A percentile compares a stretch with the other conserved stretches of the same genome.
These are phyloP conservation scores for Colletotrichum ledebouriae DNA, from an alignment of 2,329 filamentous ascomycete genomes.

Conservation along the genomic window DNA sequence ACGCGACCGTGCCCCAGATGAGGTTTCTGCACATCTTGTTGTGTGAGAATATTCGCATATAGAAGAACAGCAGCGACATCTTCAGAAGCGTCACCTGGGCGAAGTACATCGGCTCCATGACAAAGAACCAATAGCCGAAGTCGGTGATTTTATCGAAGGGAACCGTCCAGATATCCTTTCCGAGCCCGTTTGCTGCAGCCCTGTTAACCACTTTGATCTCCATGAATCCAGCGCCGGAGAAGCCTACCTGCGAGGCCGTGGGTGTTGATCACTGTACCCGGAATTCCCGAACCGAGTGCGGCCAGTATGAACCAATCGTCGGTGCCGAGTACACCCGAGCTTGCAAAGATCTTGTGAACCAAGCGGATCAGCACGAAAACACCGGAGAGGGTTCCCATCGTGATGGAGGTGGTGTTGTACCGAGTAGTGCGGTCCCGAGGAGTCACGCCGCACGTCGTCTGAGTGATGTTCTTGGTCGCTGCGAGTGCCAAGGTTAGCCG, in stretches of 20 bases:
- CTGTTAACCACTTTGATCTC: no score
- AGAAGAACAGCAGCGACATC: constrained; percentile 67
- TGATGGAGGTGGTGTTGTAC: constrained; percentile 52
- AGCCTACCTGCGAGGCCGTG: constrained; percentile 45
- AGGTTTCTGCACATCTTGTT: constrained; percentile 52
- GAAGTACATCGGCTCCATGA: constrained; percentile 62
- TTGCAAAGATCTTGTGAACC: constrained; percentile 51
- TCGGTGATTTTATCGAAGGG: constrained; percentile 55
- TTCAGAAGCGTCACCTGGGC: constrained; percentile 61
- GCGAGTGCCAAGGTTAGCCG: constrained; percentile 18
- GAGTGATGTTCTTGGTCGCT: constrained; percentile 44
- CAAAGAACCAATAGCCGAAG: constrained; percentile 60
- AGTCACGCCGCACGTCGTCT: constrained; percentile 47
- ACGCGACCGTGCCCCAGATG: constrained; percentile 58
- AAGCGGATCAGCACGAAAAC: constrained; percentile 60
- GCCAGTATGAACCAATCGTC: constrained; percentile 55
- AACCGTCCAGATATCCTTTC: constrained; percentile 66
- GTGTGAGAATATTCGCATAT: constrained; percentile 66
- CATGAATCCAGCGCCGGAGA: no score
- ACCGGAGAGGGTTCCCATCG: constrained; percentile 52
- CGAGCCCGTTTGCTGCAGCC: constrained; percentile 56
- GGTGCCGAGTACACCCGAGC: constrained; percentile 52
- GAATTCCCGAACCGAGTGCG: constrained; percentile 48
- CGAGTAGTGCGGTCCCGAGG: constrained; percentile 50
- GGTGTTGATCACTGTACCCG: constrained; percentile 50